Conservation (phyloP, 1,284 basidiomycete species). For the Meira nashicola region DNA sequence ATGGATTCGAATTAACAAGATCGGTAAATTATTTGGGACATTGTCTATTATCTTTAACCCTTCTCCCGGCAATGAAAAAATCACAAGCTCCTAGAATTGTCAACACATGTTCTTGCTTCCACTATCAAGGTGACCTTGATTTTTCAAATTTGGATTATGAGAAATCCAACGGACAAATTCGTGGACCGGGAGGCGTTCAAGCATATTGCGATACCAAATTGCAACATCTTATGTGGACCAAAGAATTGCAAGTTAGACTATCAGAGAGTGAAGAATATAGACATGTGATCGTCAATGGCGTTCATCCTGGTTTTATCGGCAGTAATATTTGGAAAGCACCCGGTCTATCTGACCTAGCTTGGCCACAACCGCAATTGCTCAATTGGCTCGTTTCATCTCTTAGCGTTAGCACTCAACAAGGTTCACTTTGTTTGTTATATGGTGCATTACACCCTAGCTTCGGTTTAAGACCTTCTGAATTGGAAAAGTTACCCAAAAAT, state of each 20-base stretch:
- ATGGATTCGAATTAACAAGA: constrained; percentile 36
- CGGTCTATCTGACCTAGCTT: constrained; percentile 2
- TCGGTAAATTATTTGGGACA: constrained; percentile 38
- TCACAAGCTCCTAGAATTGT: constrained; percentile 28
- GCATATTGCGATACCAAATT: constrained; percentile 37
- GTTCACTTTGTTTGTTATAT: constrained; percentile 26
- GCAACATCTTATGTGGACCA: constrained; percentile 36
- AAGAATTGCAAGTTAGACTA: constrained; percentile 36
- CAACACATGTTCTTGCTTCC: constrained; percentile 41
- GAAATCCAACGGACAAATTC: constrained; percentile 11
- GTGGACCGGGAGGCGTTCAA: constrained; percentile 25
- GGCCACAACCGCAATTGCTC: constrained; percentile 1
- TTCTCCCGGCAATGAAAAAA: constrained; percentile 29
- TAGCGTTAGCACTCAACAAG: constrained; percentile 26
- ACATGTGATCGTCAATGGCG: constrained; percentile 35
- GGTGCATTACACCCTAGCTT: constrained; percentile 25
- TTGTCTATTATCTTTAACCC: constrained; percentile 30
- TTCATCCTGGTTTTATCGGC: constrained; percentile 31
- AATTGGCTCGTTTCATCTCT: constrained; percentile 8
- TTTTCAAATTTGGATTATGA: constrained; percentile 42
- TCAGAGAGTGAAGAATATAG: constrained; percentile 27
- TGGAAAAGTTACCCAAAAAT: constrained; percentile 1
- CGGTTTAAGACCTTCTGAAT: constrained; percentile 23
- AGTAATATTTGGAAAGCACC: constrained; percentile 23
- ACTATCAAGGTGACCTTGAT: constrained; percentile 32